Evolutionary conservation across 306 rosid genomes (phyloP).

Genomic region (Cucurbita maxima): DNA sequence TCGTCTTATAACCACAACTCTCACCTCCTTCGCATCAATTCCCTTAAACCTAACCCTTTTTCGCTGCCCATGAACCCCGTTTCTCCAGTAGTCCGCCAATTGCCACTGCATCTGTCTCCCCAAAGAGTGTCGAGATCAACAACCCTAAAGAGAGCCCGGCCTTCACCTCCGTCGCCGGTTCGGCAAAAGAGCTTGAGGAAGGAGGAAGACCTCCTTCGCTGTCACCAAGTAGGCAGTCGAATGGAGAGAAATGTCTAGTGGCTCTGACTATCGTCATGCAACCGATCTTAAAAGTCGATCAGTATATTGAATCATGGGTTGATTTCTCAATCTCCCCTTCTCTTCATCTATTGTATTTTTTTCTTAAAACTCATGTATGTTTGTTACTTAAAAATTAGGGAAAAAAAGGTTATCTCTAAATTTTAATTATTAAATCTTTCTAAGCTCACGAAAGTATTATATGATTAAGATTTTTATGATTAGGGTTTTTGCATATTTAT

Average conservation of each 20-base stretch:
- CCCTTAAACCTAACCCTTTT: slow-evolving; percentile 29
- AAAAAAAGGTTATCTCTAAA: no score
- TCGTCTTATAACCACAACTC: slow-evolving; percentile 62
- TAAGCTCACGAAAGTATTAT: no score
- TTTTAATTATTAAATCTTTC: no score
- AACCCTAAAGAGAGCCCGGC: slow-evolving; percentile 50
- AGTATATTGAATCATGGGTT: no score
- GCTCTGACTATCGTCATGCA: background rate
- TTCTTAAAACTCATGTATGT: no score
- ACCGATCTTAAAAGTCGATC: background rate
- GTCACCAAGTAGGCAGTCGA: slow-evolving; percentile 44
- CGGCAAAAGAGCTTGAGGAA: slow-evolving; percentile 69
- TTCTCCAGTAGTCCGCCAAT: background rate
- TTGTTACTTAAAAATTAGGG: no score
- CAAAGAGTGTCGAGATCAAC: slow-evolving; percentile 4
- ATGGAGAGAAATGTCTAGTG: slow-evolving; percentile 6
- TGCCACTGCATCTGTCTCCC: background rate
- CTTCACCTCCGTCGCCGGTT: slow-evolving; percentile 10
- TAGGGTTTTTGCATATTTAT: no score
- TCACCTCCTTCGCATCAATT: slow-evolving; percentile 43
- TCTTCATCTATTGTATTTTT: no score
- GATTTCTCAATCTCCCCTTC: no score
- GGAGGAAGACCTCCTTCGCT: slow-evolving; percentile 38
- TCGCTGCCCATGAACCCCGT: background rate
- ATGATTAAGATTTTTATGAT: no score